Base-by-base conservation (phyloP, 139 green algal genomes). In the Nannochloris sp. region DNA sequence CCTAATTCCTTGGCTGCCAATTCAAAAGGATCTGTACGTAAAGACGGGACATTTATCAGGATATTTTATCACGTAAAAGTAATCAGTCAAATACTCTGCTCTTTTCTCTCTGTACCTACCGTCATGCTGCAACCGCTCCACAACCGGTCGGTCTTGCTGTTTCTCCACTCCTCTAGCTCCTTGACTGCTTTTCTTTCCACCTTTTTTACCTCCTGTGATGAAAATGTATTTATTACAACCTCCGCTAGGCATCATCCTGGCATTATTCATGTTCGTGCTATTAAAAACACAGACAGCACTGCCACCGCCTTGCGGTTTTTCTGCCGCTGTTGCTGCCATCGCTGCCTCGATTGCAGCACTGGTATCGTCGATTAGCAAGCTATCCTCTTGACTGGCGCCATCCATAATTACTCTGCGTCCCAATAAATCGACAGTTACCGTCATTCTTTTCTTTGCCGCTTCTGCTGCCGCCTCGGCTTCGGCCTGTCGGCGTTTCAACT, bases 351-450 rank as follows among this genome's bases (percentile, higher is more conserved):
- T 29, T n/a, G 56, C 4, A 54, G 31, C 70, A 63, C 29, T 4
- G 6, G 3, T 3, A 45, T 34, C 10, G 66, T 55, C 4, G 31
- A 57, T n/a, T 42, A 37, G 15, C 42, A 48, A 27, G 71, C 71
- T n/a, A 23, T 27, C 6, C 12, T 46, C 46, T 37, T 65, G 46
- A 23, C 25, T 8, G 7, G 65, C 53, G 2, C 69, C 67, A 27
- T 57, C 51, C 60, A 76, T 73, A 34, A 68, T 19, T 1, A 67
- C 69, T 60, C 73, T 53, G 10, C 90, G 71, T 0, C 90, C 90
- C 13, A 97, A 68, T 19, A 97, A 72, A 73, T 97, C 90, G 9
- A 97, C 62, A 0, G 87, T 90, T 27, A 96, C 76, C 0, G 71
- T 80, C 6, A 95, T 75, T 4, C 63, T 69, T 30, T 65, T 60